Base-by-base conservation (phyloP, 495 filamentous ascomycete species). In the Penicillium arizonense region DNA sequence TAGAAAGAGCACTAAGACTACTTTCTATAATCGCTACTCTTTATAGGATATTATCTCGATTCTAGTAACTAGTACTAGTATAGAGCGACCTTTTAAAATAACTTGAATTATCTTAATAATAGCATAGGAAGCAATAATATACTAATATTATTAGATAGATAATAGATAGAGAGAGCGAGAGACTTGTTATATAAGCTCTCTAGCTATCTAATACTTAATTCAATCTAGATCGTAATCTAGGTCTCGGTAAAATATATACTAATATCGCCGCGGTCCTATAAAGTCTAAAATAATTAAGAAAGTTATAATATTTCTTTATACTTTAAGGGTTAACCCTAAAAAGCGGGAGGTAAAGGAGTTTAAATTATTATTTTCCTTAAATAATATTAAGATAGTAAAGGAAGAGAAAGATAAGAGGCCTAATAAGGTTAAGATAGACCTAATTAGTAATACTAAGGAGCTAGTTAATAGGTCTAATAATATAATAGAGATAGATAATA, bases 261-360 rank as follows among this genome's bases (percentile, higher is more conserved):
- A 49, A 4, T 49, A 42, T 5, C 6, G 2, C 16, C 20, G 20
- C 20, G 24, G 11, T 24, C 12, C 10, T 34, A 4, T 42, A 33
- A 41, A 50, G 5, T 28, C 4, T 2, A 1, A 41, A 11, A 34
- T 9, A 11, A 49, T 40, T 24, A 3, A 49, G 10, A 24, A 49
- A 21, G 10, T 40, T 18, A 49, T 40, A 32, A 18, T 49, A 30
- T 40, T 49, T 18, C 44, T 49, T 16, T 49, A 18, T 48, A 37
- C 23, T 12, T 37, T 37, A 39, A 37, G 45, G n/a, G 28, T 48
- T 18, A 26, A 30, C 24, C 7, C 14, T 39, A 36, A 49, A 24
- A 11, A 39, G 9, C 5, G 18, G 16, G n/a, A 49, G 34, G 23
- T 28, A 28, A 49, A 39, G n/a, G 16, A 37, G 21, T 23, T 40